These are phyloP conservation scores for Auricularia auricula-judae DNA, from an alignment of 768 basidiomycete species.

Conservation along the genomic window DNA sequence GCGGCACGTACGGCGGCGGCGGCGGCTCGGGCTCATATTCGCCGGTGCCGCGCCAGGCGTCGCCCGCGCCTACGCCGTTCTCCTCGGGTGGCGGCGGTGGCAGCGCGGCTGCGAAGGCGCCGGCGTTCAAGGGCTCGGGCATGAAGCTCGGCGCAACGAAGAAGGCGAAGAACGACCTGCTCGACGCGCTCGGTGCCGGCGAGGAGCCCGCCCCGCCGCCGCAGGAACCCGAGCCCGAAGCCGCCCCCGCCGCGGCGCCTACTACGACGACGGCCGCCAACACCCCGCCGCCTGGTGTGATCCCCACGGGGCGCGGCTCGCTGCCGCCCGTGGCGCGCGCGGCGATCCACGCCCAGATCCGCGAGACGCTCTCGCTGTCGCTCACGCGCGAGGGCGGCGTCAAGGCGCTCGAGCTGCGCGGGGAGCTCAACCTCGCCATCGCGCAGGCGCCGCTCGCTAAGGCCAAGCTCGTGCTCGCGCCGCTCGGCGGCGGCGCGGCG, in stretches of 20 bases:
- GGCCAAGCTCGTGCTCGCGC: slow-evolving; percentile 54
- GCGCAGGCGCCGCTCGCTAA: slow-evolving; percentile 63
- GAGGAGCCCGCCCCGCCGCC: slow-evolving; percentile 40
- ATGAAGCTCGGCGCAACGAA: slow-evolving; percentile 97
- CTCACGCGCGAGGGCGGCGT: slow-evolving; percentile 87
- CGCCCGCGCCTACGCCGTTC: slow-evolving; percentile 35
- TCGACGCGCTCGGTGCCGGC: slow-evolving; percentile 81
- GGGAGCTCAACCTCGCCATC: slow-evolving; percentile 88
- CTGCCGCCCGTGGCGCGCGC: slow-evolving; percentile 67
- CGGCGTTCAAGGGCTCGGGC: slow-evolving; percentile 86
- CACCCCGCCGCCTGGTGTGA: neutral
- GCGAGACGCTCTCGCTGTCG: slow-evolving; percentile 71
- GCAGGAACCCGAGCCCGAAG: neutral
- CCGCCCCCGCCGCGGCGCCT: slow-evolving; percentile 5
- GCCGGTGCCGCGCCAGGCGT: slow-evolving; percentile 60
- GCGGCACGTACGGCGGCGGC: slow-evolving; percentile 14
- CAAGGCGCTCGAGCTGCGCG: slow-evolving; percentile 82
- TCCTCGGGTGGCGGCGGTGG: slow-evolving; percentile 34
- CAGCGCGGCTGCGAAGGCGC: slow-evolving; percentile 42
- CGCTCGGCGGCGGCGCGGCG: slow-evolving; percentile 40
- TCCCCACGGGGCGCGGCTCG: slow-evolving; percentile 35
- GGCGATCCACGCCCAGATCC: slow-evolving; percentile 78
- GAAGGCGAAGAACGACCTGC: slow-evolving; percentile 75
- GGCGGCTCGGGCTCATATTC: slow-evolving; percentile 63
- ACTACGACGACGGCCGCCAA: neutral